Evolutionary conservation across 164 flowering plant genomes (phyloP).

Genomic region (Amborella trichopoda): DNA sequence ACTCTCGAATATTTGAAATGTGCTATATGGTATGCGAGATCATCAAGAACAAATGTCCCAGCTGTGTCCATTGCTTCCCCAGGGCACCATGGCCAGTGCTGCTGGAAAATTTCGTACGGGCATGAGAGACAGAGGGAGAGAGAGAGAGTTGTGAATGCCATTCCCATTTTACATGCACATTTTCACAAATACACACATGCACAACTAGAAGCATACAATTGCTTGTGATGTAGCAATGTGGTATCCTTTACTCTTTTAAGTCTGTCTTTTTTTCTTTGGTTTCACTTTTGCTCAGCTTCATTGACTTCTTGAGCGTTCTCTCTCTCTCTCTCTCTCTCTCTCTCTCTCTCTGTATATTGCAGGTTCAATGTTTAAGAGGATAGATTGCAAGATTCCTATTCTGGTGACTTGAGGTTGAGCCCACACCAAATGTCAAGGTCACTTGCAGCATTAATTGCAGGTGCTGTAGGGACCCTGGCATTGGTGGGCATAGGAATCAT

Average conservation of each 20-base stretch:
- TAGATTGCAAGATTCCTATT: slow-evolving; percentile 11
- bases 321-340: neutral
- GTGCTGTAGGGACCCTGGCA: slow-evolving; percentile 94
- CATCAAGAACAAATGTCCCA: too few species aligned
- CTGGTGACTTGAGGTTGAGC: slow-evolving; percentile 29
- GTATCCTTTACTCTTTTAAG: neutral
- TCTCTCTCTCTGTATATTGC: slow-evolving; percentile 9
- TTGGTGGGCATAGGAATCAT: slow-evolving; percentile 46
- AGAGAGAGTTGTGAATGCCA: too few species aligned
- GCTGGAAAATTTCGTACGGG: too few species aligned
- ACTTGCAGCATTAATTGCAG: slow-evolving; percentile 87
- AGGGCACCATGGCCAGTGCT: too few species aligned
- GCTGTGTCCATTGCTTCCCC: too few species aligned
- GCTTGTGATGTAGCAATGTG: neutral
- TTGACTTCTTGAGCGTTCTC: neutral
- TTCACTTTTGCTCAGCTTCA: neutral
- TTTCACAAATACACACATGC: too few species aligned
- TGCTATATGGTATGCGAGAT: too few species aligned
- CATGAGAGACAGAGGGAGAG: too few species aligned
- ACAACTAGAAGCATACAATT: too few species aligned
- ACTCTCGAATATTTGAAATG: too few species aligned
- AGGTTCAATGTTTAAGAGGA: slow-evolving; percentile 29
- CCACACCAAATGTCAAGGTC: slow-evolving; percentile 68
- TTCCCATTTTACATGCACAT: too few species aligned
- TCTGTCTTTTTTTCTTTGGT: neutral